Evolutionary conservation across 192 early-diverging fungal species (phyloP), one percentile per base, ranked within the genome.

Genomic region (Backusella sp.): DNA sequence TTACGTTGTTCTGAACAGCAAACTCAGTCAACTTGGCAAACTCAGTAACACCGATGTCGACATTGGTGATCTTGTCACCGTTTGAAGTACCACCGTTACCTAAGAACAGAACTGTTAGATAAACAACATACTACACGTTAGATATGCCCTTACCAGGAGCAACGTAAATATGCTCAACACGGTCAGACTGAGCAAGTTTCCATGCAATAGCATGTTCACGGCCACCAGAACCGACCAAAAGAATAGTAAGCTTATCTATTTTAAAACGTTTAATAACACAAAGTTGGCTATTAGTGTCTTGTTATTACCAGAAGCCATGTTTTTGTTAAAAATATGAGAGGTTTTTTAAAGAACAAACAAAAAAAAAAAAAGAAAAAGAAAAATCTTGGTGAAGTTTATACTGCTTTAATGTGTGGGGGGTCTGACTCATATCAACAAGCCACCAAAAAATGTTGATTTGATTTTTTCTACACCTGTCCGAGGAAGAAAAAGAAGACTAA

Each of bases 181-280:
- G 82, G 21, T 86, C 75, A 28, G 92, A 94, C 84, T 95, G 91
- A 59, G 94, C 89, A 17, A 99, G 86, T 53, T 91, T 91, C 95
- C 95, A 95, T 26, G 93, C 96, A 74, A 99, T 90, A 59, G 98
- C 96, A 76, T 99, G 96, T 82, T 99, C 98, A 71, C 98, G 92
- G 28, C 98, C 98, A 70, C 98, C 98, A 76, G 91, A 85, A 77
- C 98, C 98, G 76, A 99, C 86, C 52, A 99, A 83, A 71, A 99
- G 88, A 32, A 99, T 89, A 65, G 87, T 90, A 36, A 94, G 84
- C 52, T 86, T 79, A 39, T 86, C 84, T 32, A 32, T 32, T 32
- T 32, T 32, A 32, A 32, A 32, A 3, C 32, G 32, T 32, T 32
- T 32, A 32, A 32, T 32, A 32, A 32, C 32, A 32, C 32, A 32